Evolutionary conservation across 805 yeast genomes (phyloP).

Genomic region (Wickerhamiella kazuoi): DNA sequence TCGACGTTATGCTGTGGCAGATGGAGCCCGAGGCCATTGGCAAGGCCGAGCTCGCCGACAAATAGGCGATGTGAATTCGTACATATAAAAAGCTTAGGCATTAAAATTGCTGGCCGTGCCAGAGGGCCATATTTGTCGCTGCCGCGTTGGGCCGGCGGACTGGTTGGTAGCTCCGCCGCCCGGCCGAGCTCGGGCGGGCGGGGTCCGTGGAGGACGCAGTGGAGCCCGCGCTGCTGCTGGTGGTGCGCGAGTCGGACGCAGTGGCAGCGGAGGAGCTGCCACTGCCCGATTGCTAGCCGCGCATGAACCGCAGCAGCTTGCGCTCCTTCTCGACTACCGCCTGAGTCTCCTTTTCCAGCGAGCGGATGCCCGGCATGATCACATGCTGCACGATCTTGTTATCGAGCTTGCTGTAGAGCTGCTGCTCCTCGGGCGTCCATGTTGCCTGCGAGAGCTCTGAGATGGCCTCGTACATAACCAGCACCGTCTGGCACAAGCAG

Average conservation of each 20-base stretch:
- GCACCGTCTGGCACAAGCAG: slow-evolving; percentile 7
- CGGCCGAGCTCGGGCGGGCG: too few species aligned
- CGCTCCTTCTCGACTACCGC: slow-evolving; percentile 4
- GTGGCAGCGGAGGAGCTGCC: too few species aligned
- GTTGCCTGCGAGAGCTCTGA: slow-evolving; percentile 3
- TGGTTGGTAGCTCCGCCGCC: too few species aligned
- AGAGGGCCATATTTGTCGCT: too few species aligned
- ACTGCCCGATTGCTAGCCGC: too few species aligned
- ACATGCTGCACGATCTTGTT: slow-evolving; percentile 4
- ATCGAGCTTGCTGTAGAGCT: slow-evolving; percentile 5
- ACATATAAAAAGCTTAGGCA: too few species aligned
- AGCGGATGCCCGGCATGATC: slow-evolving; percentile 5
- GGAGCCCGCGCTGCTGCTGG: too few species aligned
- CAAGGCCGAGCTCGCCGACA: neutral
- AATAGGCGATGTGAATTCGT: too few species aligned
- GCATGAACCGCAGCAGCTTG: slow-evolving; percentile 2
- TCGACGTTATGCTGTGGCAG: slow-evolving; percentile 5
- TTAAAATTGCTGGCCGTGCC: too few species aligned
- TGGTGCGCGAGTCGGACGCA: too few species aligned
- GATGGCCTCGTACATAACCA: slow-evolving; percentile 7
- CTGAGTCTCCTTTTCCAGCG: slow-evolving; percentile 6
- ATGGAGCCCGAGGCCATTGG: slow-evolving; percentile 1
- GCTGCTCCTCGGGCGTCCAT: slow-evolving; percentile 5
- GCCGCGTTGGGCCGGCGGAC: too few species aligned
- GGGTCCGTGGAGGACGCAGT: too few species aligned